Percentiles rank a stretch among this genome's conserved stretches.
phyloP scores from a whole-genome alignment of 2,329 filamentous ascomycete species.

The Lecanicillium sp. region DNA sequence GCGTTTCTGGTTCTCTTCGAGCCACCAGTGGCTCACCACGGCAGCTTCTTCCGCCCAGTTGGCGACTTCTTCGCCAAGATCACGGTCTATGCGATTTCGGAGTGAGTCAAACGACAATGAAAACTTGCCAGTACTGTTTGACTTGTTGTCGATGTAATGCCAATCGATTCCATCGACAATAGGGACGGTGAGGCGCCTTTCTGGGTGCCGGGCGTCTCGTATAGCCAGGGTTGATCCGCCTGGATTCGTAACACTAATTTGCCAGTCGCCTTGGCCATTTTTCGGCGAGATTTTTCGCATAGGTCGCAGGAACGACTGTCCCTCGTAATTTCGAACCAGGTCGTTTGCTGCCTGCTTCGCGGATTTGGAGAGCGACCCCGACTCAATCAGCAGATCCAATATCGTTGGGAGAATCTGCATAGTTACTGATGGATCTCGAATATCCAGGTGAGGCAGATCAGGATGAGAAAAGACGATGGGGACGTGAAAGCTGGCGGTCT shows the following conservation, averaged over 20 bases:
- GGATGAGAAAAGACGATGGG: slow-evolving; percentile 26
- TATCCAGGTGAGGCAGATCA: slow-evolving; percentile 20
- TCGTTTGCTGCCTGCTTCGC: slow-evolving; percentile 18
- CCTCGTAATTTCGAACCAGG: slow-evolving; percentile 24
- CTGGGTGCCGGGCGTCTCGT: slow-evolving; percentile 13
- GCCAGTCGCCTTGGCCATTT: slow-evolving; percentile 19
- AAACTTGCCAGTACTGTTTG: slow-evolving; percentile 4
- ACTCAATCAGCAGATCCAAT: slow-evolving; percentile 24
- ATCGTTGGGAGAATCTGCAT: slow-evolving; percentile 27
- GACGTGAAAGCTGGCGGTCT: slow-evolving; percentile 24
- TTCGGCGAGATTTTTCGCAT: slow-evolving; percentile 9
- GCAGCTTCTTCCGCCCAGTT: slow-evolving; percentile 19
- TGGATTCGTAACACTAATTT: slow-evolving; percentile 18
- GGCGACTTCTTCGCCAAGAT: slow-evolving; percentile 5
- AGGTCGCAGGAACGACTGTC: slow-evolving; percentile 25
- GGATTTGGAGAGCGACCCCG: slow-evolving; percentile 21
- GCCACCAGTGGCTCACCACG: slow-evolving; percentile 25
- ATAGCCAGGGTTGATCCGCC: slow-evolving; percentile 16
- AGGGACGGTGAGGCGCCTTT: slow-evolving; percentile 17
- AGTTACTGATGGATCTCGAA: slow-evolving; percentile 22
- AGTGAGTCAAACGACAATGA: slow-evolving; percentile 6
- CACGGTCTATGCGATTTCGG: slow-evolving; percentile 1
- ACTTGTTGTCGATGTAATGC: slow-evolving; percentile 6
- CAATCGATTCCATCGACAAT: slow-evolving; percentile 13
- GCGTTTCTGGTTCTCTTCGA: slow-evolving; percentile 27